phyloP scores from a whole-genome alignment of 225 moss, liverwort and hornwort genomes.

The Bryum argenteum region DNA sequence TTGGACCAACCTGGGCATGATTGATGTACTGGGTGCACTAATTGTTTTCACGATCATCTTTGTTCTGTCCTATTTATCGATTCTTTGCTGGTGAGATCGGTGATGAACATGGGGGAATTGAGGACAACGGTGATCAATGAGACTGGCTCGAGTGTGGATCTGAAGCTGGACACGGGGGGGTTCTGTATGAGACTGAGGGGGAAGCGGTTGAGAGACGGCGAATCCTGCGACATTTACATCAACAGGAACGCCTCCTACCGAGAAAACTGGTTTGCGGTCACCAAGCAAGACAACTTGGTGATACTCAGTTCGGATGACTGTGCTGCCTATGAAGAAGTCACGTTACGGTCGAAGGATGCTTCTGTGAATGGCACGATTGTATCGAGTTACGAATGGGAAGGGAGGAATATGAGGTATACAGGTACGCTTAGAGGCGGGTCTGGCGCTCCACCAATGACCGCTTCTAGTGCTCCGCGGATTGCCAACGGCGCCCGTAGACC shows the following conservation, averaged over 20 bases:
- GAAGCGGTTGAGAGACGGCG: background rate
- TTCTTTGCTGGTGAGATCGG: conserved; percentile 12
- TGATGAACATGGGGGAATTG: background rate
- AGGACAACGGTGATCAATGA: conserved; percentile 20
- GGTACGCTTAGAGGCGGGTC: too few species aligned
- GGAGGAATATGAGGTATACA: background rate
- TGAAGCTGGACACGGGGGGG: conserved; percentile 21
- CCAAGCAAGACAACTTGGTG: background rate
- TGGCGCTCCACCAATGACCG: too few species aligned
- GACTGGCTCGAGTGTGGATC: background rate
- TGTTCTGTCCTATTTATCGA: background rate
- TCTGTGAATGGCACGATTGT: background rate
- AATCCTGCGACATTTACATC: background rate
- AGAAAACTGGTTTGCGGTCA: conserved; percentile 31
- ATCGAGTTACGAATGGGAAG: conserved; percentile 3
- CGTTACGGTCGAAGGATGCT: background rate
- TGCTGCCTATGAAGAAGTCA: conserved; percentile 25
- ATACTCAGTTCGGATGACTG: conserved; percentile 29
- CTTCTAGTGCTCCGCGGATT: too few species aligned
- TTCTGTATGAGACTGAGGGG: background rate
- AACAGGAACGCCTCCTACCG: conserved; percentile 5
- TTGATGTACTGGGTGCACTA: conserved; percentile 1
- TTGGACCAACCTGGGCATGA: conserved; percentile 15
- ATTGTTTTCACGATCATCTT: conserved; percentile 21
- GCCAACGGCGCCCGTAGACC: too few species aligned